Evolutionary conservation across 129 eudicot genomes (phyloP).

Genomic region (Logfia minima): DNA sequence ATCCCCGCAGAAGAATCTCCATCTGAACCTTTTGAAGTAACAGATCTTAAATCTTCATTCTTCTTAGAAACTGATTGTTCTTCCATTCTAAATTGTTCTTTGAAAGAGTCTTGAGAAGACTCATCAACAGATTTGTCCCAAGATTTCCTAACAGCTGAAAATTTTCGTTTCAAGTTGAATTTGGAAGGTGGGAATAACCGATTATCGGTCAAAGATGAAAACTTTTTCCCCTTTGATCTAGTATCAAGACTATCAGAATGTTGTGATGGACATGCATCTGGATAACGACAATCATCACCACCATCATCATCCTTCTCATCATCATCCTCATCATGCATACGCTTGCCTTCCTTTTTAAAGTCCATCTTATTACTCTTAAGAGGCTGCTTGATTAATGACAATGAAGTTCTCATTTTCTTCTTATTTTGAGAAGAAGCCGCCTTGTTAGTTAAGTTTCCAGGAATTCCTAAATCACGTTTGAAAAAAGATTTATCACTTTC

Average conservation of each 20-base stretch:
- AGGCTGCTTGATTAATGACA: slow-evolving; percentile 14
- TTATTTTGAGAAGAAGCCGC: slow-evolving; percentile 8
- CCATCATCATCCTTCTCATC: neutral
- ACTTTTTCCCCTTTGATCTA: slow-evolving; percentile 34
- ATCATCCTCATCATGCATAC: slow-evolving; percentile 8
- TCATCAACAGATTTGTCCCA: slow-evolving; percentile 11
- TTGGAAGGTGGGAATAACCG: slow-evolving; percentile 24
- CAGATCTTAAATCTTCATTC: slow-evolving; percentile 19
- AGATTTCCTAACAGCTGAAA: slow-evolving; percentile 32
- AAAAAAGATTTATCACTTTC: slow-evolving; percentile 31
- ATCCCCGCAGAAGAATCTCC: slow-evolving; percentile 36
- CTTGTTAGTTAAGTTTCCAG: slow-evolving; percentile 12
- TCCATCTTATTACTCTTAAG: neutral
- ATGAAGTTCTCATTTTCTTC: slow-evolving; percentile 19
- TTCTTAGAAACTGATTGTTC: neutral
- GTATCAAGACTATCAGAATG: slow-evolving; percentile 22
- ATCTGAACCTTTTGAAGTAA: slow-evolving; percentile 35
- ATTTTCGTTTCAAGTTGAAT: slow-evolving; percentile 31
- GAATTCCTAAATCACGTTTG: slow-evolving; percentile 17
- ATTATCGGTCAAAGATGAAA: slow-evolving; percentile 38
- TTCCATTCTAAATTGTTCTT: slow-evolving; percentile 25
- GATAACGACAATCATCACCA: slow-evolving; percentile 11
- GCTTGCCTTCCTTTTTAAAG: slow-evolving; percentile 17
- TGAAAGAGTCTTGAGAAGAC: slow-evolving; percentile 23
- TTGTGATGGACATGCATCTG: slow-evolving; percentile 17